Conservation (phyloP, 352 stramenopile species). For the Globisporangium apiculatum region DNA sequence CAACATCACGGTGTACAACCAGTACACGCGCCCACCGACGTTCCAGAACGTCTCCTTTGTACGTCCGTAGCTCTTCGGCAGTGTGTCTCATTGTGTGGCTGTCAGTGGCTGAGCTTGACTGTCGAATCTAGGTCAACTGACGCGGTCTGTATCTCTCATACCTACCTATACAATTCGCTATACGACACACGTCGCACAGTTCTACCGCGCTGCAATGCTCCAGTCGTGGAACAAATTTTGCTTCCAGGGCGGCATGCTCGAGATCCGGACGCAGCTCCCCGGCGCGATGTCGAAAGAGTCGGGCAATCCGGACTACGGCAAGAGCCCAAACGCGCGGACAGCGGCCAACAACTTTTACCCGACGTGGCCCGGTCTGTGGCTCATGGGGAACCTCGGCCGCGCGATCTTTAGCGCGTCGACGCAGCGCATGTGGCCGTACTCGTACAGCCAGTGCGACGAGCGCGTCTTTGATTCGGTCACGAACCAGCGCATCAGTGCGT, state of each 20-base stretch:
- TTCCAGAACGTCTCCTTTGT: slow-evolving; percentile 49
- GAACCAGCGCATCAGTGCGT: slow-evolving; percentile 84
- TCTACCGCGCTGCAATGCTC: slow-evolving; percentile 70
- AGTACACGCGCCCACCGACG: slow-evolving; percentile 41
- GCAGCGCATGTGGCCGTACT: slow-evolving; percentile 94
- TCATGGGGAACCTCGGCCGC: slow-evolving; percentile 93
- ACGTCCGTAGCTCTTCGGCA: slow-evolving; percentile 3
- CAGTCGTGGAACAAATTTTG: slow-evolving; percentile 95
- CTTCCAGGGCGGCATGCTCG: slow-evolving; percentile 91
- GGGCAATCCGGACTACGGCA: slow-evolving; percentile 46
- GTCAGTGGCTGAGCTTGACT: background rate
- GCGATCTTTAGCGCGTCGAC: slow-evolving; percentile 92
- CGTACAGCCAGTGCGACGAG: slow-evolving; percentile 89
- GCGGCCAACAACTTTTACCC: slow-evolving; percentile 39
- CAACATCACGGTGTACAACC: slow-evolving; percentile 63
- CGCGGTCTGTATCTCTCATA: background rate
- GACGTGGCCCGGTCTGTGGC: slow-evolving; percentile 93
- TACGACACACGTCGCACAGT: background rate
- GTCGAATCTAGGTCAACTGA: background rate
- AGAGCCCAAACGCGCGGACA: slow-evolving; percentile 63
- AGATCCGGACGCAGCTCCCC: slow-evolving; percentile 89
- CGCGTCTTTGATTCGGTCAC: slow-evolving; percentile 62
- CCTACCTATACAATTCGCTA: no score
- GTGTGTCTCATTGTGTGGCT: background rate
- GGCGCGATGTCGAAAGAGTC: slow-evolving; percentile 63